Percentiles rank a stretch among this genome's conserved stretches.
phyloP scores from a whole-genome alignment of 2,329 filamentous ascomycete genomes.

The Pyrenochaeta sp. region DNA sequence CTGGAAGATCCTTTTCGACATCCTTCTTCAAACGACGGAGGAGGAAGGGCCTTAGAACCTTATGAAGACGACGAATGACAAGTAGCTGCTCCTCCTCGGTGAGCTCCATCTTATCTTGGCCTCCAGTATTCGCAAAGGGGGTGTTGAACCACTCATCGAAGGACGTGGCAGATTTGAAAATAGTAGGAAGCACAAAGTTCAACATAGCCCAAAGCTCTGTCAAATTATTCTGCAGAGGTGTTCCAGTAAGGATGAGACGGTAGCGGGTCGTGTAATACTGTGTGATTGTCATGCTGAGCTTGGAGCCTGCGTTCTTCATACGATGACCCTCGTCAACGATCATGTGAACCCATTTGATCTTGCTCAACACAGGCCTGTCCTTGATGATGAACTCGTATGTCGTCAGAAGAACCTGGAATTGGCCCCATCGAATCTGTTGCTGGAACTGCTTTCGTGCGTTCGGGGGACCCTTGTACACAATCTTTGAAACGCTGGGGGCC shows the following conservation, averaged over 20 bases:
- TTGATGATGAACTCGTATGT: conserved; percentile 99
- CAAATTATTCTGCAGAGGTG: conserved; percentile 95
- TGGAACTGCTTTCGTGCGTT: conserved; percentile 88
- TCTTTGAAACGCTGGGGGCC: conserved; percentile 84
- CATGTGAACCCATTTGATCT: conserved; percentile 99
- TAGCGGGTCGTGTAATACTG: conserved; percentile 95
- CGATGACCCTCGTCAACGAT: conserved; percentile 99
- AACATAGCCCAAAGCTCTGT: conserved; percentile 97
- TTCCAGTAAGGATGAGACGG: conserved; percentile 96
- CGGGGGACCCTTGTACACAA: conserved; percentile 97
- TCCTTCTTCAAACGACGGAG: conserved; percentile 99
- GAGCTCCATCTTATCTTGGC: conserved; percentile 98
- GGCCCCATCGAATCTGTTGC: conserved; percentile 90
- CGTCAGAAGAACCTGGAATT: conserved; percentile 95
- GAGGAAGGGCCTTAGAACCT: conserved; percentile 95
- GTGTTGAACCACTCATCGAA: conserved; percentile 99
- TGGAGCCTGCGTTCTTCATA: conserved; percentile 98
- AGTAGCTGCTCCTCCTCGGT: conserved; percentile 99
- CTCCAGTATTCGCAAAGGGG: conserved; percentile 96
- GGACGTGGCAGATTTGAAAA: conserved; percentile 98
- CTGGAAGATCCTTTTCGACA: conserved; percentile 97
- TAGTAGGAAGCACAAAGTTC: conserved; percentile 97
- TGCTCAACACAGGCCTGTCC: conserved; percentile 91
- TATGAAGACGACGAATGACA: conserved; percentile 97
- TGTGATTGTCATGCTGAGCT: conserved; percentile 92